These are phyloP conservation scores for Arthrinium puccinioides DNA, from an alignment of 2,329 filamentous ascomycete species.

Conservation along the genomic window DNA sequence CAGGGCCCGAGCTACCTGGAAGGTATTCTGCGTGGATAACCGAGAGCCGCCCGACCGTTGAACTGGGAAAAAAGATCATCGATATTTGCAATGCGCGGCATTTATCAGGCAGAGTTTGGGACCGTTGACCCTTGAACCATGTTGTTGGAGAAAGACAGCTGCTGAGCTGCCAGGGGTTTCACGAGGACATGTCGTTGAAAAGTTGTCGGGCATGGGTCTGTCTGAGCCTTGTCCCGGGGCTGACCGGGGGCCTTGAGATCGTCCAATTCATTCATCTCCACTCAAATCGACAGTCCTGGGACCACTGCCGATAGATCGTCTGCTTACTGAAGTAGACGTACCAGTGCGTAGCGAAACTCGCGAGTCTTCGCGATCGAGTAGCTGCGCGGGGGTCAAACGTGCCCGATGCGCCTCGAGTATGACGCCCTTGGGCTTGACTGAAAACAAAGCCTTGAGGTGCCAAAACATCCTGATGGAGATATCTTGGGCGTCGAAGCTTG, in stretches of 20 bases:
- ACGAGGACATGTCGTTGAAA: conserved; percentile 11
- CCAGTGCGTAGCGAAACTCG: no score
- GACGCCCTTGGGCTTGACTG: no score
- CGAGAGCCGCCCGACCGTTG: conserved; percentile 11
- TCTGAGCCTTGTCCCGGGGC: conserved; percentile 16
- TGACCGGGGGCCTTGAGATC: conserved; percentile 10
- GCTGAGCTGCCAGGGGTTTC: conserved; percentile 2
- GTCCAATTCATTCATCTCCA: no score
- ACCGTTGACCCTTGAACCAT: conserved; percentile 32
- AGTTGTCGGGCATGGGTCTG: conserved; percentile 16
- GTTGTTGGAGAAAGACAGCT: conserved; percentile 20
- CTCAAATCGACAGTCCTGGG: conserved; percentile 12
- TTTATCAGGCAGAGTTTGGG: conserved; percentile 4
- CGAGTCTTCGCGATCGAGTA: no score
- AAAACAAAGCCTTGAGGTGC: no score
- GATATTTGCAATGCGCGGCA: conserved; percentile 1
- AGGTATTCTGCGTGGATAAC: conserved; percentile 3
- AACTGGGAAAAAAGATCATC: no score
- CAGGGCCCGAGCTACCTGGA: background rate
- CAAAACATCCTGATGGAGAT: no score
- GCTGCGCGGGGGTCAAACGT: no score
- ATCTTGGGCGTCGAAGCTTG: no score
- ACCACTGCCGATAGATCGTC: no score
- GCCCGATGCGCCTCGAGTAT: no score
- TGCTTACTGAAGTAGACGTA: no score